phyloP scores from a whole-genome alignment of 148 eudicot species.

The Fallopia convolvulus region DNA sequence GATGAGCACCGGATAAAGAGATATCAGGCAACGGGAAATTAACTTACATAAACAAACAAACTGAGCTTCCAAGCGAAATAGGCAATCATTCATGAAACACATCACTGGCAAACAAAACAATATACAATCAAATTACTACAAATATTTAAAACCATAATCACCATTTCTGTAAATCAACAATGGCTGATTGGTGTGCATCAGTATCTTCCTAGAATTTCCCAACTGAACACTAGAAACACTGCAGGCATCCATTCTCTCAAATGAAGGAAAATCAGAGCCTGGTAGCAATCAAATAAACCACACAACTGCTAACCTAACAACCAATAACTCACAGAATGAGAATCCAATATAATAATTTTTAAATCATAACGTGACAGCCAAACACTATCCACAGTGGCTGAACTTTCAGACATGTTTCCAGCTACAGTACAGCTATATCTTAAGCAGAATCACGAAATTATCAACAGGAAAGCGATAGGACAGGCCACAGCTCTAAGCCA shows the following conservation, averaged over 20 bases:
- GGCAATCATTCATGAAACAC: constrained; percentile 10
- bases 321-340: background rate
- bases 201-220: constrained; percentile 11
- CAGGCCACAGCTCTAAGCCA: background rate
- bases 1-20: background rate
- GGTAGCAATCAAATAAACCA: background rate
- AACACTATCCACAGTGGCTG: constrained; percentile 9
- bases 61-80: background rate
- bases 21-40: background rate
- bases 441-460: background rate
- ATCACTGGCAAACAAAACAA: constrained; percentile 8
- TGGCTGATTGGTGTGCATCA: constrained; percentile 20
- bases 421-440: constrained; percentile 3
- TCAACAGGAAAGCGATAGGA: constrained; percentile 6
- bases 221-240: constrained; percentile 8
- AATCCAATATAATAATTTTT: background rate
- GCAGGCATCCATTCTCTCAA: constrained; percentile 9
- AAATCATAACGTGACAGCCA: constrained; percentile 8
- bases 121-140: background rate
- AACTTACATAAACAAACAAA: constrained; percentile 6
- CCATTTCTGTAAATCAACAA: constrained; percentile 32
- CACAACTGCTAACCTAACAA: background rate
- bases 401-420: constrained; percentile 10
- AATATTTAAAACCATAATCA: constrained; percentile 17
- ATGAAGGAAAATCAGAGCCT: background rate